Percentiles rank a stretch among this genome's conserved stretches.
phyloP scores from a whole-genome alignment of 73 alveolate species.

The Blepharisma stoltei region DNA sequence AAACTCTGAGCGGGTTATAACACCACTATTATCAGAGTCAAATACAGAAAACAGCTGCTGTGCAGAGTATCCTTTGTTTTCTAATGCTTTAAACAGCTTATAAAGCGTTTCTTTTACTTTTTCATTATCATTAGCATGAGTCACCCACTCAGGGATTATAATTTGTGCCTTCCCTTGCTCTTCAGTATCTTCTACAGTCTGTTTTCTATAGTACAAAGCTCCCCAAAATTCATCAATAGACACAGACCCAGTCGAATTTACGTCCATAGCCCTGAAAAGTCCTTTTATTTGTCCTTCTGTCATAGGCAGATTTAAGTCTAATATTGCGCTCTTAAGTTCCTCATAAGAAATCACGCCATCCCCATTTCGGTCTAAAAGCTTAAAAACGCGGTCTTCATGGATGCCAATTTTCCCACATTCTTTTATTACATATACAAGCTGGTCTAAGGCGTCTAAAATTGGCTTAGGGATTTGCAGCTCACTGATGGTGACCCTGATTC shows the following conservation, averaged over 20 bases:
- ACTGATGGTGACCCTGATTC: slow-evolving; percentile 28
- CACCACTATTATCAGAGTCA: neutral
- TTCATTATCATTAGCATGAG: neutral
- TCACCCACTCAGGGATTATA: slow-evolving; percentile 10
- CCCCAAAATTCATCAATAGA: slow-evolving; percentile 20
- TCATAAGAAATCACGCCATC: slow-evolving; percentile 44
- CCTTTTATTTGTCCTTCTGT: neutral
- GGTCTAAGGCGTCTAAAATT: slow-evolving; percentile 6
- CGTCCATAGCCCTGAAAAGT: slow-evolving; percentile 11
- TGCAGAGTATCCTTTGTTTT: neutral
- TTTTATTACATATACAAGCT: neutral
- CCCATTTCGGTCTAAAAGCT: slow-evolving; percentile 37
- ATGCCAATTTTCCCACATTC: slow-evolving; percentile 21
- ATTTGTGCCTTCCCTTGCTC: neutral
- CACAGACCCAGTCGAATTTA: neutral
- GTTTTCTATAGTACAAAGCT: neutral
- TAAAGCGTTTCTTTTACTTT: neutral
- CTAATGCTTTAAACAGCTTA: neutral
- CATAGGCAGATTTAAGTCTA: neutral
- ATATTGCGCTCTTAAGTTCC: slow-evolving; percentile 30
- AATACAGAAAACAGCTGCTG: neutral
- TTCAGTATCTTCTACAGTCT: neutral
- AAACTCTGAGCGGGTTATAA: neutral
- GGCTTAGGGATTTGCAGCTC: neutral
- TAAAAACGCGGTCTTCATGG: slow-evolving; percentile 30